Base-by-base conservation (phyloP, 257 asterid species). In the Jacaranda mimosifolia region DNA sequence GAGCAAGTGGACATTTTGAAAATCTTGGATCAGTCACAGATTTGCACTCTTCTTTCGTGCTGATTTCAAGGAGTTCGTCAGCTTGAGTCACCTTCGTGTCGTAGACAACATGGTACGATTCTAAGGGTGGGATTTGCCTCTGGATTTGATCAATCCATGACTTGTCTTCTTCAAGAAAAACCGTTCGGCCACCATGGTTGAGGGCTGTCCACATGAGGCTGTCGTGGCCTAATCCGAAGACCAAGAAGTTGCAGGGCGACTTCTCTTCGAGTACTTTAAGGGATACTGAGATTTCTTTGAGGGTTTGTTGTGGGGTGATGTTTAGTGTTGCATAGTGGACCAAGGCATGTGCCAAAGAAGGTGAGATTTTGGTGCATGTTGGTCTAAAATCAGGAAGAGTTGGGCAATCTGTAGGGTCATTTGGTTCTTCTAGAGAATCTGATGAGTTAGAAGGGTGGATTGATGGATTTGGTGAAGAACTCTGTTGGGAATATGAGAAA, bases 181-280 rank as follows among this genome's bases (percentile, higher is more conserved):
- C 91, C 0, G 97, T 94, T 12, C 94, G 85, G 3, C 97, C 98
- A 1, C 89, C 89, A 17, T 94, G 93, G 83, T 94, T 94, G 63
- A 92, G 97, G 9, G 93, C 70, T 1, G 97, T 85, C 97, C 97
- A 94, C 98, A 92, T 92, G 60, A 94, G 89, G 83, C 97, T 92
- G 78, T 92, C 98, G 66, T 82, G 93, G 81, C 97, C 98, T 66
- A 94, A 60, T 3, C 98, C 97, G 77, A 94, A 94, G 38, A 94
- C 93, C 12, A 91, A 78, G 85, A 94, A 92, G 81, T 92, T 92
- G 90, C 90, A 92, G 1, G 97, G 98, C 0, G 96, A 91, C 68
- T 84, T 92, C 10, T 79, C 81, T 1, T 87, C 84, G 69, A 94
- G 94, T 26, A 89, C 88, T 80, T 81, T 80, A 1, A 91, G 84